A percentile compares a stretch with the other conserved stretches of the same genome.
Evolutionary conservation across 768 basidiomycete species (phyloP).

Genomic region (Tylopilus balloui): DNA sequence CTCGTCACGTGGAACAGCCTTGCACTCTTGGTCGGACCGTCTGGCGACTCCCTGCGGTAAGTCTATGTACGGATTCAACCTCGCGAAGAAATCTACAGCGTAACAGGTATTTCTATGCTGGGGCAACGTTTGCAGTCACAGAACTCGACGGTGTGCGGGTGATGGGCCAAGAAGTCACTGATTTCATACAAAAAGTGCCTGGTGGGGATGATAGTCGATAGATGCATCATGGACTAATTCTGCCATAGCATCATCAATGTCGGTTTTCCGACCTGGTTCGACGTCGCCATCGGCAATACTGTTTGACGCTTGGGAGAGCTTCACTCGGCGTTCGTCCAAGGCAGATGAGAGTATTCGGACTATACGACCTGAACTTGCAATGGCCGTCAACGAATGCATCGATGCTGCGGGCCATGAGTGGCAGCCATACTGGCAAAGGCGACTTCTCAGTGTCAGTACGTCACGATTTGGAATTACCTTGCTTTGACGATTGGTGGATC

Average conservation of each 20-base stretch:
- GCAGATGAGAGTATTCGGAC: slow-evolving; percentile 89
- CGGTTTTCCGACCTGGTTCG: slow-evolving; percentile 90
- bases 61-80: slow-evolving; percentile 24
- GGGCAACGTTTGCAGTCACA: slow-evolving; percentile 71
- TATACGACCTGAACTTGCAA: slow-evolving; percentile 80
- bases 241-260: slow-evolving; percentile 63
- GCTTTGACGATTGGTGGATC: not conserved
- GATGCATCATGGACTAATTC: not conserved
- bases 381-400: slow-evolving; percentile 87
- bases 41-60: slow-evolving; percentile 80
- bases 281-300: slow-evolving; percentile 88
- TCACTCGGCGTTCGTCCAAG: slow-evolving; percentile 77
- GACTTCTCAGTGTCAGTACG: slow-evolving; percentile 64
- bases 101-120: slow-evolving; percentile 74
- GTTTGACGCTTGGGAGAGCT: slow-evolving; percentile 89
- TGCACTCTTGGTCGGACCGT: slow-evolving; percentile 87
- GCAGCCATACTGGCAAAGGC: slow-evolving; percentile 87
- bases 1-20: slow-evolving; percentile 77
- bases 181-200: slow-evolving; percentile 93
- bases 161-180: slow-evolving; percentile 71
- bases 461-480: not conserved
- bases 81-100: slow-evolving; percentile 8
- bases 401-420: slow-evolving; percentile 92
- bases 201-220: slow-evolving; percentile 40
- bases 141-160: slow-evolving; percentile 92